Conservation (phyloP, 208 protist genomes). For the Balamuthia mandrillaris region DNA sequence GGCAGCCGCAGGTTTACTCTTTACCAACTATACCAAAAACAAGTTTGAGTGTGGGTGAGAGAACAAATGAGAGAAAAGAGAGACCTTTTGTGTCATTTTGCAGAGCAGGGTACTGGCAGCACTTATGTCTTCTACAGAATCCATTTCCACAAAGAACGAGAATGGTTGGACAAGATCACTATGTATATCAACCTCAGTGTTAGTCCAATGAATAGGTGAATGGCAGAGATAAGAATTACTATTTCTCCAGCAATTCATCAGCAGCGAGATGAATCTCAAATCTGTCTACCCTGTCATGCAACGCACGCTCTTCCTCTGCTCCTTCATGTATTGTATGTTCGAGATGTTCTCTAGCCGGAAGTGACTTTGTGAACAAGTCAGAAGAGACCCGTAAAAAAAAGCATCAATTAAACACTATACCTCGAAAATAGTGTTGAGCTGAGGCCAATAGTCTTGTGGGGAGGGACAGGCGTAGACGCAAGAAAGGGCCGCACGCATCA, state of each 20-base stretch:
- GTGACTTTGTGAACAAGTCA: not conserved
- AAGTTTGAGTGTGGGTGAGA: too few relatives aligned
- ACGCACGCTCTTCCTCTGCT: not conserved
- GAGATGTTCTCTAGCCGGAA: slow-evolving; percentile 3
- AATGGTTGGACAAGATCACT: too few relatives aligned
- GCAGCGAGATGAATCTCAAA: slow-evolving; percentile 22
- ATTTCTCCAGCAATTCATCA: slow-evolving; percentile 31
- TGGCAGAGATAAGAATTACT: too few relatives aligned
- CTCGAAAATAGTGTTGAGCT: not conserved
- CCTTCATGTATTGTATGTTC: not conserved
- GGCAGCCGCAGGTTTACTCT: too few relatives aligned
- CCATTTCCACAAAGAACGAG: too few relatives aligned
- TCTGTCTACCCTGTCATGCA: not conserved
- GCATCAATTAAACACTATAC: not conserved
- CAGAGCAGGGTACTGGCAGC: too few relatives aligned
- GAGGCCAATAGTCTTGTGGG: not conserved
- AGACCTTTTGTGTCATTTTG: too few relatives aligned
- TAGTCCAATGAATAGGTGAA: too few relatives aligned
- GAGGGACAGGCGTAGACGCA: not conserved
- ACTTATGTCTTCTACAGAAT: too few relatives aligned
- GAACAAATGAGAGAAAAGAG: too few relatives aligned
- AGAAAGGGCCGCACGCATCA: not conserved
- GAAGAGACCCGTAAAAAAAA: not conserved
- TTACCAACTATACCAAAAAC: too few relatives aligned
- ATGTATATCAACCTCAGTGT: too few relatives aligned